Base-by-base conservation (phyloP, 2,329 filamentous ascomycete species). In the Eutypa lata region DNA sequence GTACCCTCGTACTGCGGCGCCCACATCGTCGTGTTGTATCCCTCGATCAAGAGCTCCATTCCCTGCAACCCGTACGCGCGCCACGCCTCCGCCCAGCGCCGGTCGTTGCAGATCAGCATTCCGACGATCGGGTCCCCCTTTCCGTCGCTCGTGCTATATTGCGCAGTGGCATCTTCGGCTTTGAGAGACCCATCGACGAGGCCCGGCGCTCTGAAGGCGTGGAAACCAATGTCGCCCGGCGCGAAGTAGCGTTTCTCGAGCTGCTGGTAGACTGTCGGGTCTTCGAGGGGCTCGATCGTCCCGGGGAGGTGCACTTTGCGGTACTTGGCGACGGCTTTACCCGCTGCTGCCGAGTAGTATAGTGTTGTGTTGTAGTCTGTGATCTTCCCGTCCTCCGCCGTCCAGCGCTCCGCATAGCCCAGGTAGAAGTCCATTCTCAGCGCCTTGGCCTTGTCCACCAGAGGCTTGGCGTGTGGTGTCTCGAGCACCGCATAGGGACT, bases 91-190 rank as follows among this genome's bases (percentile, higher is more conserved):
- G 76, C 70, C 79, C 79, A 82, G 7, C 79, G 69, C 4, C 78
- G 66, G 62, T 81, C 79, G 57, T 81, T 82, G 65, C 79, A 82
- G 51, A 81, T 80, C 61, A 82, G 69, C 77, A 81, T 80, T 19
- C 67, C 79, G 69, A 81, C 47, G 44, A 82, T 79, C 2, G 78
- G 74, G 59, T 82, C 78, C 2, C 76, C 75, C 51, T 70, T 71
- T 2, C 62, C 66, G n/a, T 62, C 56, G 2, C 54, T 62, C 38
- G 21, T 13, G 18, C 11, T 40, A 16, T 11, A 6, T 57, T 58
- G 5, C 6, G 54, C 50, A 1, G 57, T 56, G 6, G 57, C 58
- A 31, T 64, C 60, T 3, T 61, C 60, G 47, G 71, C 67, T 55
- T 73, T 76, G 28, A 66, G 48, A 1, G 65, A 68, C 42, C 63